These are phyloP conservation scores for Aspergillus sp. DNA, from an alignment of 2,329 filamentous ascomycete species.

Conservation along the genomic window DNA sequence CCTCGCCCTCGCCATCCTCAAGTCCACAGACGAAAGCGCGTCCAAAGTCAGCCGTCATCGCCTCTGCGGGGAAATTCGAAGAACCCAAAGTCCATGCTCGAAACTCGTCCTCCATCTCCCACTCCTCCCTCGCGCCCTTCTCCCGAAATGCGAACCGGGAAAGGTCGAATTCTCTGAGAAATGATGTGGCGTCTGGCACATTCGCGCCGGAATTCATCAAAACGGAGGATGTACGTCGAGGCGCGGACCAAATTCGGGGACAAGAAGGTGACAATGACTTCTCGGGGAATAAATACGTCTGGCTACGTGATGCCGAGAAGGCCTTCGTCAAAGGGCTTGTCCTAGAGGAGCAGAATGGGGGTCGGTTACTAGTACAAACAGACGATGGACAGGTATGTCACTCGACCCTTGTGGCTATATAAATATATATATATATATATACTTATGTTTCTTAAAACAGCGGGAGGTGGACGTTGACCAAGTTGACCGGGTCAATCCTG, in stretches of 20 bases:
- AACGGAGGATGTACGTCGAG: slow-evolving; percentile 69
- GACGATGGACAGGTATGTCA: slow-evolving; percentile 79
- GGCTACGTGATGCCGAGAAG: slow-evolving; percentile 81
- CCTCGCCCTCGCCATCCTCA: slow-evolving; percentile 64
- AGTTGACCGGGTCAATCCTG: slow-evolving; percentile 98
- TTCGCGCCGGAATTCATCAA: slow-evolving; percentile 98
- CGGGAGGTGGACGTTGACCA: slow-evolving; percentile 80
- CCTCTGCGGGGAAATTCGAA: slow-evolving; percentile 52
- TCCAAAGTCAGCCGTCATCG: slow-evolving; percentile 74
- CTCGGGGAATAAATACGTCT: slow-evolving; percentile 97
- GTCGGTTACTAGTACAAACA: slow-evolving; percentile 79
- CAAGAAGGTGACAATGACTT: slow-evolving; percentile 99
- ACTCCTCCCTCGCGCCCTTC: slow-evolving; percentile 50
- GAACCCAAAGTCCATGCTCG: slow-evolving; percentile 60
- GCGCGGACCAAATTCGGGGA: slow-evolving; percentile 58
- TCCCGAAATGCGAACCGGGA: slow-evolving; percentile 41
- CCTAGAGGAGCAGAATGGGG: slow-evolving; percentile 71
- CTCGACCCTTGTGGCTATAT: not conserved
- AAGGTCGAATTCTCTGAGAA: slow-evolving; percentile 64
- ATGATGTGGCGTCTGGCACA: slow-evolving; percentile 68
- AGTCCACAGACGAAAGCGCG: slow-evolving; percentile 50
- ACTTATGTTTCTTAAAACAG: slow-evolving; percentile 55
- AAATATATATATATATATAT: not conserved
- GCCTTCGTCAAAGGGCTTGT: slow-evolving; percentile 95
- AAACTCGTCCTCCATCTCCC: slow-evolving; percentile 64